Conservation (phyloP, 2,329 filamentous ascomycete species). For the Sporothrix luriei region DNA sequence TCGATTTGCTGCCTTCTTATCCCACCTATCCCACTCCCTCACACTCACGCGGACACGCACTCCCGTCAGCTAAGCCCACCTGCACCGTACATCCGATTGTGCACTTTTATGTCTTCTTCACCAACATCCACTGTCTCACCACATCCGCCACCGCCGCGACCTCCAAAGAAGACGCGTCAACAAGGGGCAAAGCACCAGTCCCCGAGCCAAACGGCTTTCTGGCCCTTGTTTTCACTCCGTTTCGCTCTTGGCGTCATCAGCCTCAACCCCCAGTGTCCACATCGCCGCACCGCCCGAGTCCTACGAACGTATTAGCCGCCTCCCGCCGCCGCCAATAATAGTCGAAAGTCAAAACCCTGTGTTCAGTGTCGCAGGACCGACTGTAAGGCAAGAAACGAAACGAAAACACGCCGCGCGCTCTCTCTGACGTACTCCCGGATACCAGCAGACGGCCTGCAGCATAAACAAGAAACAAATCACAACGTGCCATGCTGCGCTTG, state of each 20-base stretch:
- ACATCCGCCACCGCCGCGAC: background rate
- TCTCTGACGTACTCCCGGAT: background rate
- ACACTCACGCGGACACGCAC: background rate
- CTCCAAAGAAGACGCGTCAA: conserved; percentile 12
- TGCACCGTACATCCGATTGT: conserved; percentile 6
- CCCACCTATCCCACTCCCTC: background rate
- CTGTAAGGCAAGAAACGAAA: background rate
- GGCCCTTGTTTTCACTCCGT: background rate
- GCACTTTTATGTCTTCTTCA: conserved; percentile 12
- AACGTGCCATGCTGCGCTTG: background rate
- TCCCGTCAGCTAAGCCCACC: conserved; percentile 12
- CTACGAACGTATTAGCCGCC: background rate
- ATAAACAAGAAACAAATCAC: conserved; percentile 18
- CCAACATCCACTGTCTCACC: conserved; percentile 7
- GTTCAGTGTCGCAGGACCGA: background rate
- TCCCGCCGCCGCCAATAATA: conserved; percentile 15
- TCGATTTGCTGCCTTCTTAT: too few species aligned
- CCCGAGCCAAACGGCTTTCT: background rate
- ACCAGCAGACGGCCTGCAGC: conserved; percentile 5
- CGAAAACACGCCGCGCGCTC: background rate
- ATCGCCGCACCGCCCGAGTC: conserved; percentile 16
- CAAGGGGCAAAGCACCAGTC: conserved; percentile 16
- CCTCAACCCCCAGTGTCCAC: background rate
- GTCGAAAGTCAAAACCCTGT: background rate
- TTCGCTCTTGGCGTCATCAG: background rate